phyloP scores from a whole-genome alignment of 2,329 filamentous ascomycete species.

The Fusarium zealandicum region DNA sequence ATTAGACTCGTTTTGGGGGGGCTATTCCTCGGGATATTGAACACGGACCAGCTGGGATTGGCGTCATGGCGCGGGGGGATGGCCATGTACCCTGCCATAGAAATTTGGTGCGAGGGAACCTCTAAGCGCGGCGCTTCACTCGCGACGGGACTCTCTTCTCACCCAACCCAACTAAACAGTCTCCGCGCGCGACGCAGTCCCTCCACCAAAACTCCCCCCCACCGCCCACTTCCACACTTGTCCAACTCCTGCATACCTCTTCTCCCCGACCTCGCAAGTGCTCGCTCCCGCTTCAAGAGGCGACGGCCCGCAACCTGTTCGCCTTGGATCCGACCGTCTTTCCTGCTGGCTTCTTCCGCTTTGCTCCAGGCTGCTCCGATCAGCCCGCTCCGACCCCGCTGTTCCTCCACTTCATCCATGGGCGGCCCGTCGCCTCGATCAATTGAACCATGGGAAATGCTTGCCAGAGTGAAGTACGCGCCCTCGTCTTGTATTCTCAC shows the following conservation, averaged over 20 bases:
- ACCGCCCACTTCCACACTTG: constrained; percentile 39
- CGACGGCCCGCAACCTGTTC: constrained; percentile 32
- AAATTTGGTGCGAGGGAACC: constrained; percentile 14
- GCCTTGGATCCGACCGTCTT: constrained; percentile 11
- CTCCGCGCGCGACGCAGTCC: constrained; percentile 22
- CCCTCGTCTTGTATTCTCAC: constrained; percentile 20
- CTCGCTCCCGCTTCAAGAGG: constrained; percentile 27
- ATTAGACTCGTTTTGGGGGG: constrained; percentile 19
- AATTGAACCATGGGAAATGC: constrained; percentile 59
- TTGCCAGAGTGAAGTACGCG: constrained; percentile 54
- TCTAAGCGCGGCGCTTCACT: constrained; percentile 17
- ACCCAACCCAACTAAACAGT: constrained; percentile 18
- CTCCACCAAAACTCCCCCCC: constrained; percentile 36
- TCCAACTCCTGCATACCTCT: constrained; percentile 36
- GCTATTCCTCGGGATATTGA: constrained; percentile 33
- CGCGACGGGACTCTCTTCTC: constrained; percentile 11
- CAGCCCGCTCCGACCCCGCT: constrained; percentile 31
- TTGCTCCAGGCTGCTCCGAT: constrained; percentile 30
- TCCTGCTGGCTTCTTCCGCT: constrained; percentile 14
- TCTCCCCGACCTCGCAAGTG: constrained; percentile 28
- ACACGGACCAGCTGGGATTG: constrained; percentile 26
- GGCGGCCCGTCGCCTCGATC: constrained; percentile 51
- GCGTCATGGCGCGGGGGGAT: constrained; percentile 29
- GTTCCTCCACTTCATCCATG: constrained; percentile 48
- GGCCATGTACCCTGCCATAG: constrained; percentile 17